These are phyloP conservation scores for Crassisporium funariophilum DNA, from an alignment of 768 basidiomycete genomes.

Conservation along the genomic window DNA sequence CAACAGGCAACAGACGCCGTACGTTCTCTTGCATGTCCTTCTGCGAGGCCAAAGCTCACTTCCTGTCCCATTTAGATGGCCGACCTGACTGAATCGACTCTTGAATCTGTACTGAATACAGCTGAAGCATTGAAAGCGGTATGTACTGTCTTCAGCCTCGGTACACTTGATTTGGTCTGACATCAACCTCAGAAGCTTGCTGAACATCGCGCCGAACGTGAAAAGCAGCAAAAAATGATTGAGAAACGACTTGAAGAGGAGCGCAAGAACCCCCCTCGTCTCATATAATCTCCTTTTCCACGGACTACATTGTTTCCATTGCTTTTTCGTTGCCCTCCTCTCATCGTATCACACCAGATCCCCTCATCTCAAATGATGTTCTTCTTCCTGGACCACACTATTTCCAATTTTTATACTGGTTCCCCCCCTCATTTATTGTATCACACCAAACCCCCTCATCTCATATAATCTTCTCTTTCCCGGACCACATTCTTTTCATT, in stretches of 20 bases:
- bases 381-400: neutral
- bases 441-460: conserved; percentile 33
- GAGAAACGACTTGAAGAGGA: conserved; percentile 29
- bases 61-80: conserved; percentile 51
- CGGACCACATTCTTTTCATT: too few species aligned
- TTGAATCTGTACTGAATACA: conserved; percentile 59
- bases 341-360: neutral
- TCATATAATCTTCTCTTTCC: conserved; percentile 22
- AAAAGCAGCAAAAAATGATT: conserved; percentile 38
- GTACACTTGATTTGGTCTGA: conserved; percentile 24
- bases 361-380: conserved; percentile 30
- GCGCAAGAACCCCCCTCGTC: conserved; percentile 30
- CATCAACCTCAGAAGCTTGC: conserved; percentile 44
- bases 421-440: too few species aligned
- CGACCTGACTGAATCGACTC: conserved; percentile 67
- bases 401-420: too few species aligned
- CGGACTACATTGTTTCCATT: too few species aligned
- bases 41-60: neutral
- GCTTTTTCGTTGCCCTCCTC: conserved; percentile 15
- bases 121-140: conserved; percentile 65
- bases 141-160: conserved; percentile 27
- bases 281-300: conserved; percentile 22
- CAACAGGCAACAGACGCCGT: conserved; percentile 55
- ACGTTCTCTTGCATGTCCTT: conserved; percentile 15
- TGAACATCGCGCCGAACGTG: conserved; percentile 53